Conservation (phyloP, 2,329 filamentous ascomycete genomes). For the Zalaria sp. region DNA sequence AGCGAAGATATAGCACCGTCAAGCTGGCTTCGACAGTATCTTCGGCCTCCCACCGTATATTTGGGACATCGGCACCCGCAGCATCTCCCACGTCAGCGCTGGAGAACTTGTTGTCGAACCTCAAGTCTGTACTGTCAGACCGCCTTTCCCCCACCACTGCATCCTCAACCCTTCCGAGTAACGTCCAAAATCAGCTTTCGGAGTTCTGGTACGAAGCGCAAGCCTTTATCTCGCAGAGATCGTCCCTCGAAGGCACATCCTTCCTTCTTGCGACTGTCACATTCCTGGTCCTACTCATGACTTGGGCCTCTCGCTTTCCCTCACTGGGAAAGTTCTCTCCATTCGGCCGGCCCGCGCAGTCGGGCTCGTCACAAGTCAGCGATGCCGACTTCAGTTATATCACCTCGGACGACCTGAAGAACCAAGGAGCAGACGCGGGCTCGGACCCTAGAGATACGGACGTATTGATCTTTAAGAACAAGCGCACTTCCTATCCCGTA, state of each 20-base stretch:
- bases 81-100: not conserved
- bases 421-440: constrained; percentile 6
- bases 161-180: not conserved
- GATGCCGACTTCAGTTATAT: constrained; percentile 73
- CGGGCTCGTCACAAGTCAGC: constrained; percentile 43
- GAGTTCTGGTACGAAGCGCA: constrained; percentile 6
- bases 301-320: constrained; percentile 31
- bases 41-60: not conserved
- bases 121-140: not conserved
- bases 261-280: constrained; percentile 13
- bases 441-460: constrained; percentile 45
- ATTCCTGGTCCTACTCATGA: constrained; percentile 27
- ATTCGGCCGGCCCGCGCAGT: constrained; percentile 28
- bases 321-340: constrained; percentile 34
- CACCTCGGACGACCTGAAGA: constrained; percentile 54
- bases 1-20: not conserved
- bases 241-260: constrained; percentile 16
- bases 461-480: constrained; percentile 55
- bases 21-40: not conserved
- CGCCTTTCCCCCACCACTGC: not conserved
- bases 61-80: not conserved
- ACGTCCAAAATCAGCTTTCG: not conserved
- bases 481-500: constrained; percentile 50
- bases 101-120: not conserved
- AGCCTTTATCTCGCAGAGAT: constrained; percentile 12